phyloP scores from a whole-genome alignment of 768 basidiomycete species.

The Lactarius pseudohatsudake region DNA sequence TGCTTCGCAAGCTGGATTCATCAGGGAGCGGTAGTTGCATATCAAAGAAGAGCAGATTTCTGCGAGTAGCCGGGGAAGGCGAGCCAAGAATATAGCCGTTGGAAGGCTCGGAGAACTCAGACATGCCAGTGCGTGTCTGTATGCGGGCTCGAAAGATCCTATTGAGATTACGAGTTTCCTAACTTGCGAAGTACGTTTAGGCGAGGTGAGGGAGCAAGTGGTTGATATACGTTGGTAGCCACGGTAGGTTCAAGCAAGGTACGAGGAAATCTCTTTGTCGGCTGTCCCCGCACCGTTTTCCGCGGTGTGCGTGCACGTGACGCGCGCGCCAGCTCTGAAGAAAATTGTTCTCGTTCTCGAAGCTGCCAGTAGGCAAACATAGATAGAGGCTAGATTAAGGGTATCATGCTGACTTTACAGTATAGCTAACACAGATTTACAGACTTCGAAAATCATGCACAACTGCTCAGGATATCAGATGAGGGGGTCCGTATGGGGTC shows the following conservation, averaged over 20 bases:
- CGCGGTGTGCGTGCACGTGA: not conserved
- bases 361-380: not conserved
- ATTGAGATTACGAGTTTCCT: not conserved
- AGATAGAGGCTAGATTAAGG: not conserved
- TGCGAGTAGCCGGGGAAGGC: not conserved
- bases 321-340: not conserved
- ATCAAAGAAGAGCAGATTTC: not conserved
- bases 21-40: not conserved
- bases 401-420: not conserved
- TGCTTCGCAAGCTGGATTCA: not conserved
- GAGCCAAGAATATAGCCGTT: not conserved
- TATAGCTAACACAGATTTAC: conserved; percentile 7
- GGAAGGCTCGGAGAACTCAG: not conserved
- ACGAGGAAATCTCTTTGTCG: not conserved
- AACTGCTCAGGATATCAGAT: not conserved
- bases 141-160: not conserved
- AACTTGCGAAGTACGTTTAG: not conserved
- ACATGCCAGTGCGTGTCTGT: not conserved
- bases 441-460: conserved; percentile 5
- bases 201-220: not conserved
- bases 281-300: not conserved
- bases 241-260: not conserved
- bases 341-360: not conserved
- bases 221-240: not conserved
- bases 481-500: not conserved